phyloP scores from a whole-genome alignment of 2,329 filamentous ascomycete species.

The Macrophomina pseudophaseolina region DNA sequence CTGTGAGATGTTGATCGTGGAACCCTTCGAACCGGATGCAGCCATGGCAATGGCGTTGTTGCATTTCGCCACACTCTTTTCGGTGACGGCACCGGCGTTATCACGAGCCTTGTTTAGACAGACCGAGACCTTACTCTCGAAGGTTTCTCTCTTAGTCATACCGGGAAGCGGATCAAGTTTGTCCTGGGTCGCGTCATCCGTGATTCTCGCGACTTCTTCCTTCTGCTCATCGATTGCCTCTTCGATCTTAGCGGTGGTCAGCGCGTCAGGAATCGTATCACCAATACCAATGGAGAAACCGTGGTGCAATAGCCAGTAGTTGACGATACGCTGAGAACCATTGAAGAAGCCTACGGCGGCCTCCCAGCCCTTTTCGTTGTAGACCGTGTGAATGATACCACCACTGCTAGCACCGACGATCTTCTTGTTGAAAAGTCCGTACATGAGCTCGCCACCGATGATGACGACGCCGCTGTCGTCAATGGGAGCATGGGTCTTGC shows the following conservation, averaged over 20 bases:
- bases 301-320: slow-evolving; percentile 95
- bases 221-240: slow-evolving; percentile 82
- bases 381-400: slow-evolving; percentile 94
- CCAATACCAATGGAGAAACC: slow-evolving; percentile 98
- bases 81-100: slow-evolving; percentile 89
- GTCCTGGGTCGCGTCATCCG: slow-evolving; percentile 80
- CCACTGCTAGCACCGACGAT: slow-evolving; percentile 86
- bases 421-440: slow-evolving; percentile 91
- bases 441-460: slow-evolving; percentile 86
- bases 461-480: slow-evolving; percentile 82
- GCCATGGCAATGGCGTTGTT: slow-evolving; percentile 99
- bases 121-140: slow-evolving; percentile 95
- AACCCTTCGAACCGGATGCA: slow-evolving; percentile 95
- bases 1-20: slow-evolving; percentile 98
- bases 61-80: slow-evolving; percentile 89
- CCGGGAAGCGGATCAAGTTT: slow-evolving; percentile 89
- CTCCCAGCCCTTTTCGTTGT: slow-evolving; percentile 87
- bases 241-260: slow-evolving; percentile 84
- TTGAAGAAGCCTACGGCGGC: slow-evolving; percentile 95
- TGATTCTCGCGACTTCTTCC: slow-evolving; percentile 76
- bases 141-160: slow-evolving; percentile 98
- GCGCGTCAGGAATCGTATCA: slow-evolving; percentile 90
- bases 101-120: slow-evolving; percentile 95
- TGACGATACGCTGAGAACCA: slow-evolving; percentile 90
- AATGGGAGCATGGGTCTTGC: slow-evolving; percentile 54